Conservation (phyloP, 2,329 filamentous ascomycete species). For the Phaeoacremonium minimum region DNA sequence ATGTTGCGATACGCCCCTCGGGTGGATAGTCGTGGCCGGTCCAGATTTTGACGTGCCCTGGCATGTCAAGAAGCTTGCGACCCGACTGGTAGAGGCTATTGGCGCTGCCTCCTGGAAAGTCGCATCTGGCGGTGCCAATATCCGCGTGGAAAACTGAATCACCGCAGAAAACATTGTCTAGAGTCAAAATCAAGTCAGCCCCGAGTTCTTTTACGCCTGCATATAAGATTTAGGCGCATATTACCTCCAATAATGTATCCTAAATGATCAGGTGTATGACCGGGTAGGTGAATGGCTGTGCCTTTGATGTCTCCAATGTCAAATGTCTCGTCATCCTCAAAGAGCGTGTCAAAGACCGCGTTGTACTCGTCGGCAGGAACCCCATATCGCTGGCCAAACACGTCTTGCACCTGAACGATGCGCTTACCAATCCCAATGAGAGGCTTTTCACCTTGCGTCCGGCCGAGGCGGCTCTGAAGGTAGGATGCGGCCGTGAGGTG, state of each 20-base stretch:
- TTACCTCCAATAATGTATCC: constrained; percentile 51
- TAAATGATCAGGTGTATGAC: constrained; percentile 57
- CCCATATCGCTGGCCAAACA: constrained; percentile 44
- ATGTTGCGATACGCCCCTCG: constrained; percentile 23
- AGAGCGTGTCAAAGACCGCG: constrained; percentile 46
- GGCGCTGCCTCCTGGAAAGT: constrained; percentile 49
- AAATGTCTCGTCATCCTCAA: constrained; percentile 50
- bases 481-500: constrained; percentile 57
- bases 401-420: constrained; percentile 44
- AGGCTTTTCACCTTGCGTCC: constrained; percentile 28
- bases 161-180: constrained; percentile 44
- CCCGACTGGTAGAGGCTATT: constrained; percentile 36
- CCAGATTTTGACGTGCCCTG: constrained; percentile 42
- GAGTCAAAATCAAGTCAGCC: background rate
- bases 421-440: constrained; percentile 50
- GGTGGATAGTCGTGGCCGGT: constrained; percentile 52
- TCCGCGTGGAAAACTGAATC: constrained; percentile 50
- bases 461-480: constrained; percentile 39
- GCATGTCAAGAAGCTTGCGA: constrained; percentile 34
- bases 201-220: background rate
- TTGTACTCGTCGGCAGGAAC: constrained; percentile 36
- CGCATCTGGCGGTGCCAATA: constrained; percentile 47
- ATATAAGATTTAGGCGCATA: constrained; percentile 5
- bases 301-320: constrained; percentile 39
- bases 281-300: constrained; percentile 49